phyloP scores from a whole-genome alignment of 2,329 filamentous ascomycete genomes.

The Cytospora piceicola region DNA sequence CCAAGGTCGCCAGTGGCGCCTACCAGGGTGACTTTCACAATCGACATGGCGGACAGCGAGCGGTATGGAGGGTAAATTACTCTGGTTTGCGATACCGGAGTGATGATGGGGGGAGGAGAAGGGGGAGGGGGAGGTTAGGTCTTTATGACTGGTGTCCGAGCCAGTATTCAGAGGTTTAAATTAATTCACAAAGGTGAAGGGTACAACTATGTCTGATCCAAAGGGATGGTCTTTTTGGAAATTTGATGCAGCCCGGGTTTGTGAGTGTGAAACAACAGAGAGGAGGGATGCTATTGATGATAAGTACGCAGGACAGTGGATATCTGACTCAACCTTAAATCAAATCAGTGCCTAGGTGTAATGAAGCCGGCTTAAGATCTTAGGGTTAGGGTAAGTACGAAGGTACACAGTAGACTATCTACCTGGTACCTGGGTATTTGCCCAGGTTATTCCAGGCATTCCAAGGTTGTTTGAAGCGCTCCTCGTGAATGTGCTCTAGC shows the following conservation, averaged over 20 bases:
- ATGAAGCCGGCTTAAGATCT: neutral
- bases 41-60: slow-evolving; percentile 34
- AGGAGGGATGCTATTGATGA: neutral
- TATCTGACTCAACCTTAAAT: no score
- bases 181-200: neutral
- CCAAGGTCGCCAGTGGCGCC: slow-evolving; percentile 46
- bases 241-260: neutral
- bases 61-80: neutral
- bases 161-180: neutral
- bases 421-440: no score
- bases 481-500: no score
- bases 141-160: neutral
- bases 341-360: neutral
- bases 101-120: neutral
- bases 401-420: no score
- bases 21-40: slow-evolving; percentile 43
- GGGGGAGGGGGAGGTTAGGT: neutral
- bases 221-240: neutral
- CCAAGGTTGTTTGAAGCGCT: no score
- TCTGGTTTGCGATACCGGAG: neutral
- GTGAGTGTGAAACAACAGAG: neutral
- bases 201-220: neutral
- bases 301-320: no score
- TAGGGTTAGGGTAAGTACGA: neutral
- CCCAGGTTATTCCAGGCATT: no score